These are phyloP conservation scores for Abelmoschus esculentus DNA, from an alignment of 345 rosid species.

Conservation along the genomic window DNA sequence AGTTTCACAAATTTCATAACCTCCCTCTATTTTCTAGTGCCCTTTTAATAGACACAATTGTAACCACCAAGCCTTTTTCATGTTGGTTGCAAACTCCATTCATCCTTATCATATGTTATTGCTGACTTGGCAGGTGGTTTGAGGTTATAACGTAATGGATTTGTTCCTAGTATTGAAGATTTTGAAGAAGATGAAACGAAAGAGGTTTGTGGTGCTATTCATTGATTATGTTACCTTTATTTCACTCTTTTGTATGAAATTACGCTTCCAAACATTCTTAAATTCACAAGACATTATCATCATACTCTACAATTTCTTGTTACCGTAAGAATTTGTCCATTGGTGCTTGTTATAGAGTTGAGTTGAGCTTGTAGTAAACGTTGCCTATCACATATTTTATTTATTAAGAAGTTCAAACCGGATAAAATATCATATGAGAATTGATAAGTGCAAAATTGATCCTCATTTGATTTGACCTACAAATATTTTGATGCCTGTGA, in stretches of 20 bases:
- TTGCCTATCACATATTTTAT: neutral
- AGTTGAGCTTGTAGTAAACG: neutral
- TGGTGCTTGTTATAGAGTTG: neutral
- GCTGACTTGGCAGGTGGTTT: no score
- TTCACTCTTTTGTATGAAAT: neutral
- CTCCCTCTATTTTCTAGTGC: no score
- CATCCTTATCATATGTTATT: no score
- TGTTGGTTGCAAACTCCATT: no score
- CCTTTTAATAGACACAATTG: no score
- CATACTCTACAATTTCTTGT: neutral
- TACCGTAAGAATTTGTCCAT: neutral
- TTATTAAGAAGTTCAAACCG: neutral
- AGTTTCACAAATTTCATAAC: no score
- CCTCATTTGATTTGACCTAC: neutral
- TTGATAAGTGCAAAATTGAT: conserved; percentile 1
- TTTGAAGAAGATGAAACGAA: conserved; percentile 73
- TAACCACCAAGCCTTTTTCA: no score
- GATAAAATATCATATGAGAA: neutral
- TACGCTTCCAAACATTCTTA: neutral
- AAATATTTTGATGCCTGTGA: neutral
- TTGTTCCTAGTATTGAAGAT: conserved; percentile 59
- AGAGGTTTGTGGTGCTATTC: conserved; percentile 42
- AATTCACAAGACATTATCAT: neutral
- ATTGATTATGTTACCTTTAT: neutral
- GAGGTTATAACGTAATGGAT: no score